Evolutionary conservation across 1,284 basidiomycete genomes (phyloP).

Genomic region (Xerocomus amazonicus): DNA sequence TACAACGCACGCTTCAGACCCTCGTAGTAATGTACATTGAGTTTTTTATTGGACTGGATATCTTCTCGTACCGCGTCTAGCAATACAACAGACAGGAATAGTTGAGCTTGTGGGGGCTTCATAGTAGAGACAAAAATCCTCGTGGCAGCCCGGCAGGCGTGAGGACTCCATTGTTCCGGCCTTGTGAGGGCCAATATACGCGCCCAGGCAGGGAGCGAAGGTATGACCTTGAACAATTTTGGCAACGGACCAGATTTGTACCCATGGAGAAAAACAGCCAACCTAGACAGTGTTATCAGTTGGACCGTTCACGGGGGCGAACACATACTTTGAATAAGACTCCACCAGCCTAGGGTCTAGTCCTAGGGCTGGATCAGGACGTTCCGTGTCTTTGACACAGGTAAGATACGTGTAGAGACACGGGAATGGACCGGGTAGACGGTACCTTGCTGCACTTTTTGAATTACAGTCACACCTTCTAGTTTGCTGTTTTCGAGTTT

Average conservation of each 20-base stretch:
- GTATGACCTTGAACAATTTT: conserved; percentile 98
- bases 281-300: conserved; percentile 38
- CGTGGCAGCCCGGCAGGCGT: conserved; percentile 92
- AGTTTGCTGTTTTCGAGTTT: conserved; percentile 72
- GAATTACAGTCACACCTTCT: conserved; percentile 48
- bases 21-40: conserved; percentile 94
- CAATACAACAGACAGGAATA: conserved; percentile 91
- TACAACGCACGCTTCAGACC: conserved; percentile 89
- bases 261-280: conserved; percentile 81
- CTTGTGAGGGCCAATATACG: conserved; percentile 91
- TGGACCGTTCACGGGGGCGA: not conserved
- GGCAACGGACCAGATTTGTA: conserved; percentile 97
- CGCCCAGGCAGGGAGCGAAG: conserved; percentile 94
- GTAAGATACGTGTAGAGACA: conserved; percentile 1
- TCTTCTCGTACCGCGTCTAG: conserved; percentile 91
- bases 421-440: conserved; percentile 4
- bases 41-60: conserved; percentile 82
- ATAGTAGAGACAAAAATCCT: conserved; percentile 96
- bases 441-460: conserved; percentile 57
- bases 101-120: conserved; percentile 93
- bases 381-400: conserved; percentile 48
- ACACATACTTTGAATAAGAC: conserved; percentile 83
- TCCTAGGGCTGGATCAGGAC: conserved; percentile 85
- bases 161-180: conserved; percentile 93
- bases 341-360: conserved; percentile 96